Evolutionary conservation across 345 rosid species (phyloP), one percentile per base, ranked within the genome.

Genomic region (Populus davidiana): DNA sequence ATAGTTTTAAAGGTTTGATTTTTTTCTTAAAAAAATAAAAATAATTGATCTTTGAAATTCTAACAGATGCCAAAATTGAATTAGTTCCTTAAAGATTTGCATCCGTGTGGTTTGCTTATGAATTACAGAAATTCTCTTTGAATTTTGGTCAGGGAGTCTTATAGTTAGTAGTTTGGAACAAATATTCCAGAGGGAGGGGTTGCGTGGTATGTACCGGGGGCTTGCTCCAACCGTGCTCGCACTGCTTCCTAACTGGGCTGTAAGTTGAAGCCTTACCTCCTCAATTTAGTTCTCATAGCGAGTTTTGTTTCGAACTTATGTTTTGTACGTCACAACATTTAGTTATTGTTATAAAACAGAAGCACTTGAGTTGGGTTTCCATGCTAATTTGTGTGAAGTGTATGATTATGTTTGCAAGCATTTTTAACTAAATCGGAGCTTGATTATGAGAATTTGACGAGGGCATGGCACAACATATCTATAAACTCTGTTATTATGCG

Each of bases 191-290:
- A 87, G 82, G 83, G 98, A 93, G 78, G 96, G 98, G 14, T 50
- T 89, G 67, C 91, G 92, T 66, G 98, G 98, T 38, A 85, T 93
- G 88, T 93, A 93, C 76, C 88, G 92, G 0, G 98, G 98, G 1
- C 94, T 93, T 52, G 72, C 92, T 52, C 94, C 98, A 5, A 93
- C 94, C 35, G 90, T 86, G 38, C 76, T 93, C 81, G 98, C 98
- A 1, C 86, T 93, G 79, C 94, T 93, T 79, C 91, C 98, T 13
- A 93, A 91, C 78, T 93, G 98, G 98, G 98, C 98, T 18, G 98
- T 94, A 66, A 82, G 88, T 79, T 14, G 11, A 6, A 52, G 23
- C 21, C 18, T 13, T 54, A 54, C 36, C 69, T 23, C 11, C 27
- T 39, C 23, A 20, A 10, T 77, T 56, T 62, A 33, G 16, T 41